Conservation (phyloP, 2,329 filamentous ascomycete genomes). For the Albifimbria verrucaria region DNA sequence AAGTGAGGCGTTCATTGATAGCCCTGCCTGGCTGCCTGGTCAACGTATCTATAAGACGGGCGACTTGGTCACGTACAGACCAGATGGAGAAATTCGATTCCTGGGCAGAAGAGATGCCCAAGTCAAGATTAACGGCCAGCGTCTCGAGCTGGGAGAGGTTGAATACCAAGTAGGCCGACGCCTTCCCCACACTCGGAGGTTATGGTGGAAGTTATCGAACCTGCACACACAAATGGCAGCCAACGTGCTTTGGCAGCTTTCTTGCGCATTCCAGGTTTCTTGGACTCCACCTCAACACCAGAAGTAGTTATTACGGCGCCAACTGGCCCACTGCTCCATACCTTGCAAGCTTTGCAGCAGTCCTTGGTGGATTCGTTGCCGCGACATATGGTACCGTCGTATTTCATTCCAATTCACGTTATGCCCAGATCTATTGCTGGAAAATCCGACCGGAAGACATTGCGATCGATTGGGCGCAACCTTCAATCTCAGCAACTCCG, state of each 20-base stretch:
- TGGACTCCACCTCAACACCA: too few relatives aligned
- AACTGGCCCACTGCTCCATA: too few relatives aligned
- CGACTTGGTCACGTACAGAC: conserved; percentile 7
- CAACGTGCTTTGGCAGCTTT: not conserved
- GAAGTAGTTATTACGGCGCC: too few relatives aligned
- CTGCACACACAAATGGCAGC: not conserved
- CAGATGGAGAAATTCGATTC: conserved; percentile 34
- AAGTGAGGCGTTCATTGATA: conserved; percentile 22
- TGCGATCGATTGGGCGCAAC: too few relatives aligned
- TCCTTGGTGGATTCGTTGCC: too few relatives aligned
- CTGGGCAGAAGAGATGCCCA: conserved; percentile 32
- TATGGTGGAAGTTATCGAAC: not conserved
- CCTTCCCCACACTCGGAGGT: not conserved
- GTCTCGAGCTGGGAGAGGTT: conserved; percentile 32
- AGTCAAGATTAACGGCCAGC: conserved; percentile 50
- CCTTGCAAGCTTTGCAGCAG: too few relatives aligned
- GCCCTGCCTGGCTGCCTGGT: conserved; percentile 18
- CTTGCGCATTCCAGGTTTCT: too few relatives aligned
- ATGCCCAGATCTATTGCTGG: too few relatives aligned
- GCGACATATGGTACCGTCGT: too few relatives aligned
- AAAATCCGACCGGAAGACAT: too few relatives aligned
- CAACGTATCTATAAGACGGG: conserved; percentile 8
- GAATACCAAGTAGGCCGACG: conserved; percentile 6
- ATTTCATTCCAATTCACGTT: too few relatives aligned
- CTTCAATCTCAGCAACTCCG: too few relatives aligned